Evolutionary conservation across 257 asterid species (phyloP), one percentile per base, ranked within the genome.

Genomic region (Gynochthodes officinalis): DNA sequence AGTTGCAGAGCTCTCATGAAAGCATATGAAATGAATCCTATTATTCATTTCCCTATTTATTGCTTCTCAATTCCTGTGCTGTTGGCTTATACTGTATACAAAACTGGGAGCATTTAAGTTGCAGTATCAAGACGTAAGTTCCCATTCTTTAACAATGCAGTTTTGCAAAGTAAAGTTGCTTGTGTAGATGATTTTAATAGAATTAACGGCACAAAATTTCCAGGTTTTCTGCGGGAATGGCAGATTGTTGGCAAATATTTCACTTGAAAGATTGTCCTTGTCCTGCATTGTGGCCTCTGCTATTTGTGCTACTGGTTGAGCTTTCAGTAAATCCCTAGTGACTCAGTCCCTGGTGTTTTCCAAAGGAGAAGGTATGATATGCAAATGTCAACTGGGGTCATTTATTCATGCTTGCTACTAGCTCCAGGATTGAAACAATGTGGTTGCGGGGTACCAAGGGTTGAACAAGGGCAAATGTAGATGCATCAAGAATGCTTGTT

Each of bases 1-100:
- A 88, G 60, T 78, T 92, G 97, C 57, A 69, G 80, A 64, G 90
- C 88, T 66, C 90, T 92, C 4, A 32, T 78, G 81, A 90, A 86
- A 80, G 99, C 98, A 5, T 95, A 88, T 64, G 97, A 84, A 74
- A 90, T 90, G 97, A 90, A 87, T 67, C 98, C 98, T 1, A 12
- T 83, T 50, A 54, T 86, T 77, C 96, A 92, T 85, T 92, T 84
- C 77, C 97, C 99, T 1, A 19, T 92, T 46, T 89, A 90, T 81
- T 66, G 91, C 82, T 27, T 90, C 53, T 73, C 80, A 23, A 73
- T 92, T 79, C 99, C 99, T 69, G 72, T 85, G 60, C 59, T 90
- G 83, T 60, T 92, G 82, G 87, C 84, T 70, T 87, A 87, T 79
- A 81, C 91, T 39, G 77, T 85, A 74, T 87, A 87, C 90, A 86